These are phyloP conservation scores for Neltuma alba DNA, from an alignment of 306 rosid genomes.

Conservation along the genomic window DNA sequence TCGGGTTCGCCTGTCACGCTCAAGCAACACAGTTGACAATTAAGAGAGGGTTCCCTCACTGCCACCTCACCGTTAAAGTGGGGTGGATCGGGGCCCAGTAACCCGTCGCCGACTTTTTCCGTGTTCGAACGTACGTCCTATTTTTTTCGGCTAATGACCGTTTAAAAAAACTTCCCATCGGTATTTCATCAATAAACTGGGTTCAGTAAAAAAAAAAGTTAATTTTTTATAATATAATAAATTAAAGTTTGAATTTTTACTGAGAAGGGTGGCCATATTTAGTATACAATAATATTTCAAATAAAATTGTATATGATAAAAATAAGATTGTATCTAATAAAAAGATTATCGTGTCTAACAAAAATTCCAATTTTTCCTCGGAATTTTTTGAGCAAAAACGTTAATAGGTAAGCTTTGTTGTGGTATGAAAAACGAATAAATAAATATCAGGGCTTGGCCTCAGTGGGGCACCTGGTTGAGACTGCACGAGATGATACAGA, in stretches of 20 bases:
- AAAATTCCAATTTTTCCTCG: no score
- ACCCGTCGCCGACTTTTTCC: constrained; percentile 12
- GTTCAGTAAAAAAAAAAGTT: no score
- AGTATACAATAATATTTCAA: no score
- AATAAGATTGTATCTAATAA: not conserved
- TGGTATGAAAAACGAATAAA: not conserved
- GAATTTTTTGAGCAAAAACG: no score
- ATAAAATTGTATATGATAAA: no score
- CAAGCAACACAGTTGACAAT: not conserved
- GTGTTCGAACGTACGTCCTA: constrained; percentile 48
- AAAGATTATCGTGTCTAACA: no score
- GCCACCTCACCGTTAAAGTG: not conserved
- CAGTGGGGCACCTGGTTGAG: not conserved
- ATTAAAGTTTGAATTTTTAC: no score
- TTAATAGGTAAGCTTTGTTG: not conserved
- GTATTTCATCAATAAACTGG: no score
- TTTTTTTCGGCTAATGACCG: not conserved
- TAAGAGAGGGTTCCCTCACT: not conserved
- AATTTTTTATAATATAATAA: no score
- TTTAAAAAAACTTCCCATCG: not conserved
- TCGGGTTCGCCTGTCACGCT: no score
- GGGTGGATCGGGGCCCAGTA: not conserved
- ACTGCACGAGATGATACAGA: constrained; percentile 32
- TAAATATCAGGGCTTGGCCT: not conserved
- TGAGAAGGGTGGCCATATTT: no score